Evolutionary conservation across 2,329 filamentous ascomycete species (phyloP), one percentile per base, ranked within the genome.

Genomic region (Elsinoe ampelina): DNA sequence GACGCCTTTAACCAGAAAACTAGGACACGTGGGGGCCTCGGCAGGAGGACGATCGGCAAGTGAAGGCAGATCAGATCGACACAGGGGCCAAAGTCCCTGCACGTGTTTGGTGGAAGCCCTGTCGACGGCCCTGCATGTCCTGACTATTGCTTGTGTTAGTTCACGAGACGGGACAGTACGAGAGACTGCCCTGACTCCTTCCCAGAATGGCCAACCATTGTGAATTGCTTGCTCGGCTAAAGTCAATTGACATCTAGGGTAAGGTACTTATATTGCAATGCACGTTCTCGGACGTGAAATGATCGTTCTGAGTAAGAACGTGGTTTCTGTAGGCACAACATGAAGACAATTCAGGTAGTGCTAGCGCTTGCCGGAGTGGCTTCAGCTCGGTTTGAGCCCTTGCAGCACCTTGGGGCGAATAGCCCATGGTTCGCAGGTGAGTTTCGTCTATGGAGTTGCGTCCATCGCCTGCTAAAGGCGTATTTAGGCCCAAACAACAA

Each of bases 401-500:
- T 55, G 11, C 65, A 68, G 34, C 68, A 71, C 48, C 61, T 73
- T 6, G 71, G 70, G 54, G 71, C 70, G 35, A 73, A 71, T 57
- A 67, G 64, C n/a, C 70, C 69, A 55, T 72, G 69, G 67, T 69
- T 70, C 47, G 48, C 41, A 13, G 58, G 58, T 39, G 45, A 36
- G 6, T 22, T 48, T 19, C 30, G 48, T 6, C 43, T 52, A 34
- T 3, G 11, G 34, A 10, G 8, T 8, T 4, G 5, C 20, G 17
- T 8, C 17, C 35, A 39, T 5, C 19, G 10, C 15, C 5, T 10
- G 5, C n/a, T 17, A 43, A 19, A 4, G 19, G 42, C 7, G 10
- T 20, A 3, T 17, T 59, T 65, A 77, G 80, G 79, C 0, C 78
- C 80, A 10, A 77, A 84, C 62, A 75, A 83, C 47, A 75, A 79